Conservation (phyloP, 345 rosid species). For the Brassica rapa region DNA sequence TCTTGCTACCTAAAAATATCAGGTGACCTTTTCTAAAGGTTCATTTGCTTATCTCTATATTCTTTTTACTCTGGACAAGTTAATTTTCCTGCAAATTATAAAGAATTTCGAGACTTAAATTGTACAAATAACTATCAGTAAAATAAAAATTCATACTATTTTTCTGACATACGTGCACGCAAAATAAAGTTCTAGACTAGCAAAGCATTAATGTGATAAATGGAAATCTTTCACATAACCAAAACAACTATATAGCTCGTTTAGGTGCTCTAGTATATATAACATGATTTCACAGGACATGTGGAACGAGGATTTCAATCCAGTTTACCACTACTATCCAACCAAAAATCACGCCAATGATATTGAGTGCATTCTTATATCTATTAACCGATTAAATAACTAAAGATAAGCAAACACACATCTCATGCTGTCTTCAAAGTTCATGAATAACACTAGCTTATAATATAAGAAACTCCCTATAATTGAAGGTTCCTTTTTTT, state of each 20-base stretch:
- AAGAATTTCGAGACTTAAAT: no score
- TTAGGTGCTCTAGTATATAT: neutral
- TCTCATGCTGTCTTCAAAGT: conserved; percentile 8
- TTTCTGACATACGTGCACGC: neutral
- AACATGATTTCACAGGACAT: neutral
- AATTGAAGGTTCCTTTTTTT: neutral
- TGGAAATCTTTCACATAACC: neutral
- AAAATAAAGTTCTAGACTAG: neutral
- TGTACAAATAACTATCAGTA: neutral
- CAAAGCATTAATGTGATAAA: neutral
- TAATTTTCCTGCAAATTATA: no score
- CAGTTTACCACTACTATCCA: neutral
- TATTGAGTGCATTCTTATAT: neutral
- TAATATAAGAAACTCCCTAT: neutral
- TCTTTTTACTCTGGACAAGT: no score
- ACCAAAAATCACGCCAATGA: neutral
- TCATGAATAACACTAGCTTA: neutral
- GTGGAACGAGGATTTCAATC: neutral
- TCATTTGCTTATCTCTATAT: no score
- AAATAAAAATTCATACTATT: neutral
- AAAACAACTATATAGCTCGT: neutral
- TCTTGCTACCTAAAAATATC: no score
- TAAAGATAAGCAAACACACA: conserved; percentile 19
- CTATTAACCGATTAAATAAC: neutral
- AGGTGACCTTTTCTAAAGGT: no score